phyloP scores from a whole-genome alignment of 371 early-diverging fungal genomes.

The Circinella minor region DNA sequence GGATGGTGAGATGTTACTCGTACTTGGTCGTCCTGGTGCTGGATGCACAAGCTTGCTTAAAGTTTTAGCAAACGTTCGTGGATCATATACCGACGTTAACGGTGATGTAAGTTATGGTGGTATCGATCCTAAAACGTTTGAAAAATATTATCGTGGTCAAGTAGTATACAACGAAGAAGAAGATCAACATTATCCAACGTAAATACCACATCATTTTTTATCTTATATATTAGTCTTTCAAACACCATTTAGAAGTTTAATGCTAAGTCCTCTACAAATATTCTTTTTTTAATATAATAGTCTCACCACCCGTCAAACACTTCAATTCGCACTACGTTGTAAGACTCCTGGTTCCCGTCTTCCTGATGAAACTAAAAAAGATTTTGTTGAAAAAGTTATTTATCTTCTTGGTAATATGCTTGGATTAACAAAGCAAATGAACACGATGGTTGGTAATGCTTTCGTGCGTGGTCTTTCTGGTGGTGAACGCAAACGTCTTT shows the following conservation, averaged over 20 bases:
- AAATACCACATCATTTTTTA: not conserved
- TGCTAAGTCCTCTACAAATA: no score
- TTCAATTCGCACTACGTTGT: conserved; percentile 65
- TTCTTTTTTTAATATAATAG: not conserved
- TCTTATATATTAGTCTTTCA: no score
- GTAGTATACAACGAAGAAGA: conserved; percentile 74
- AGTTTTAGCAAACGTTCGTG: conserved; percentile 67
- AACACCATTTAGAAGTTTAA: no score
- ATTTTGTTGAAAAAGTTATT: conserved; percentile 51
- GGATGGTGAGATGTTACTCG: conserved; percentile 74
- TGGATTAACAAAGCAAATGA: conserved; percentile 76
- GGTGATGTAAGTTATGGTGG: conserved; percentile 69
- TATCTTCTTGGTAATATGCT: conserved; percentile 69
- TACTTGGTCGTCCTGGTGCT: conserved; percentile 74
- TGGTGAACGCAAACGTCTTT: conserved; percentile 88
- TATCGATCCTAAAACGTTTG: conserved; percentile 56
- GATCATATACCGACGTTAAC: conserved; percentile 54
- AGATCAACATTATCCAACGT: conserved; percentile 72
- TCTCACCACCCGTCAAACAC: conserved; percentile 66
- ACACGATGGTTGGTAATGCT: conserved; percentile 85
- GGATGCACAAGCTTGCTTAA: conserved; percentile 73
- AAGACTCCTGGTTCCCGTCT: conserved; percentile 66
- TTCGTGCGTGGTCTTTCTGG: conserved; percentile 83
- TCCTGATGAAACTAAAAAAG: conserved; percentile 39
- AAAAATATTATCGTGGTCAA: conserved; percentile 59